A percentile compares a stretch with the other conserved stretches of the same genome.
These are phyloP conservation scores for Sordaria brevicollis DNA, from an alignment of 495 filamentous ascomycete genomes.

Conservation along the genomic window DNA sequence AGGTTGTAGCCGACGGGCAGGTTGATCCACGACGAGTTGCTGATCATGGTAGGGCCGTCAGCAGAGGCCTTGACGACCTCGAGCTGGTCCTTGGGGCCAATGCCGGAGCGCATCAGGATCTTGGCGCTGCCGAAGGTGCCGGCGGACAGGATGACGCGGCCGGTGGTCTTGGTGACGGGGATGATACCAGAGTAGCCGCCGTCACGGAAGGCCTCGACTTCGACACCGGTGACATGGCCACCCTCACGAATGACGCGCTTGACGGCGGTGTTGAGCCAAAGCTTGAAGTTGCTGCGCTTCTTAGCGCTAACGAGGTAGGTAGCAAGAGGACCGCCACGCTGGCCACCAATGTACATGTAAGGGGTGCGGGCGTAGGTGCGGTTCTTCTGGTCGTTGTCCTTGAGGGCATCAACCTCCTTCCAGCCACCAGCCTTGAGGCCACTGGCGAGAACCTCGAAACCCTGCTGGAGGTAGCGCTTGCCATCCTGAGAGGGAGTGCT, in stretches of 20 bases:
- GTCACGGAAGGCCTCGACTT: conserved; percentile 46
- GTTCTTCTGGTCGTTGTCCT: conserved; percentile 54
- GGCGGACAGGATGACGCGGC: conserved; percentile 58
- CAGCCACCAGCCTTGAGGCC: conserved; percentile 50
- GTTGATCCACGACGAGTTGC: conserved; percentile 50
- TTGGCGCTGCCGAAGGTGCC: conserved; percentile 67
- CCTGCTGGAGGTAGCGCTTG: conserved; percentile 55
- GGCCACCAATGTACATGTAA: conserved; percentile 57
- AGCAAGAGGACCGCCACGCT: conserved; percentile 61
- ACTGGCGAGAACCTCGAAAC: conserved; percentile 47
- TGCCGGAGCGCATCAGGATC: conserved; percentile 51
- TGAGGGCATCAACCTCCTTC: conserved; percentile 51
- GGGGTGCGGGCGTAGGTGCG: conserved; percentile 53
- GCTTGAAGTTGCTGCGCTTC: conserved; percentile 51
- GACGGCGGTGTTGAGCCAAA: conserved; percentile 56
- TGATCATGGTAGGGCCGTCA: conserved; percentile 45
- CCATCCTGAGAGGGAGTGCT: conserved; percentile 57
- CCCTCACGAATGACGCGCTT: conserved; percentile 53
- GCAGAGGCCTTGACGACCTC: conserved; percentile 41
- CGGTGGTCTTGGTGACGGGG: conserved; percentile 46
- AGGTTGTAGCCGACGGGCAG: conserved; percentile 67
- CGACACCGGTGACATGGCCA: conserved; percentile 54
- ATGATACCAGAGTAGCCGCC: conserved; percentile 50
- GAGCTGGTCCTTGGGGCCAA: conserved; percentile 55
- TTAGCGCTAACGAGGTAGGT: conserved; percentile 62